Evolutionary conservation across 2,329 filamentous ascomycete genomes (phyloP).

Genomic region (Aspergillus novofumigatus): DNA sequence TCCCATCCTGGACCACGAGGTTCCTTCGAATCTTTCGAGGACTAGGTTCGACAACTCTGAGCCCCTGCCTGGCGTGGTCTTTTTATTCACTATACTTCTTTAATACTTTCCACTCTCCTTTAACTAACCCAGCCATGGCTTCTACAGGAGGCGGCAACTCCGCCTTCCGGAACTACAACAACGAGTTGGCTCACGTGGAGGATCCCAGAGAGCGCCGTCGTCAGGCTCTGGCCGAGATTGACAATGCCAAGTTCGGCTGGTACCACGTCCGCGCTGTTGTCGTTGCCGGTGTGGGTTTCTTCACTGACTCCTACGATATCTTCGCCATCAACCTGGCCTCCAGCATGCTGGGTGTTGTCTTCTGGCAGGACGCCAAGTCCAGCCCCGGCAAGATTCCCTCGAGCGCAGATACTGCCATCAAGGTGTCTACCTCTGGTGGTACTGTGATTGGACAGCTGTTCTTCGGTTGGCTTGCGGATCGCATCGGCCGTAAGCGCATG

Average conservation of each 20-base stretch:
- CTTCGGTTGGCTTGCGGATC: constrained; percentile 75
- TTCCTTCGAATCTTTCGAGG: not conserved
- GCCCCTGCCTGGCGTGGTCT: not conserved
- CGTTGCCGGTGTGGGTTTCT: constrained; percentile 82
- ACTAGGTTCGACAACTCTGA: not conserved
- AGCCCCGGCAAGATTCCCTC: constrained; percentile 55
- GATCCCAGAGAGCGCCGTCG: constrained; percentile 76
- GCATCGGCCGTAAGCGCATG: constrained; percentile 75
- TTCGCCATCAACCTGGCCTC: constrained; percentile 72
- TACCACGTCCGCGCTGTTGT: constrained; percentile 74
- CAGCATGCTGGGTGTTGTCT: constrained; percentile 74
- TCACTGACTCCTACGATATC: constrained; percentile 81
- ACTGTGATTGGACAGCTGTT: constrained; percentile 78
- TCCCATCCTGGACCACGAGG: not conserved
- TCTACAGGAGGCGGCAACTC: constrained; percentile 50
- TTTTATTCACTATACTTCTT: not conserved
- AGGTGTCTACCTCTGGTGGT: constrained; percentile 76
- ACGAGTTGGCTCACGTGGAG: constrained; percentile 11
- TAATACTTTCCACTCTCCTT: not conserved
- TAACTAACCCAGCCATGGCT: not conserved
- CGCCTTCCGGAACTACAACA: constrained; percentile 57
- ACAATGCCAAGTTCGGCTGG: constrained; percentile 79
- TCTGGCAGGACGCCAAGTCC: constrained; percentile 56
- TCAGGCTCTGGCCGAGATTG: constrained; percentile 74
- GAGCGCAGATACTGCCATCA: constrained; percentile 73